These are phyloP conservation scores for Chalaropsis ovoidea DNA, from an alignment of 2,329 filamentous ascomycete genomes.

Conservation along the genomic window DNA sequence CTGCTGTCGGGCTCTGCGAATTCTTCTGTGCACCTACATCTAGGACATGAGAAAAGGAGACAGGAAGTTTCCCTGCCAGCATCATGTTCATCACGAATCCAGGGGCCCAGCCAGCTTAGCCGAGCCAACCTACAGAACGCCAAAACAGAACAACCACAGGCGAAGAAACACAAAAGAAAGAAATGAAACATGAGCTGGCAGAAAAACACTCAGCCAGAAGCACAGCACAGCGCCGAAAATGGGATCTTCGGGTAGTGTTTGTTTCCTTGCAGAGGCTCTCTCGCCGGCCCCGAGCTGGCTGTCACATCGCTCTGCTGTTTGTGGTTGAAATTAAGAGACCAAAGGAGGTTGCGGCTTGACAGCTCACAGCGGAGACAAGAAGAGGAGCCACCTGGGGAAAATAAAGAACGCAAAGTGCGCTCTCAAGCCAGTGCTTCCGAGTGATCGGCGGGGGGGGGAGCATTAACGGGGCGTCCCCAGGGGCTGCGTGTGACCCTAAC, in stretches of 20 bases:
- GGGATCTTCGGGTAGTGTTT: not conserved
- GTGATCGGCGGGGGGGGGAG: not conserved
- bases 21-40: no score
- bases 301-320: not conserved
- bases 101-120: not conserved
- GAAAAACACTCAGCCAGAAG: not conserved
- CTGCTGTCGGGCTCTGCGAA: no score
- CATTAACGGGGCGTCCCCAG: not conserved
- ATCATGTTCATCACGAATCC: not conserved
- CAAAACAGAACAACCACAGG: slow-evolving; percentile 10
- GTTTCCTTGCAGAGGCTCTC: not conserved
- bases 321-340: not conserved
- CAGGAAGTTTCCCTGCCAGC: not conserved
- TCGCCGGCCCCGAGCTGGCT: not conserved
- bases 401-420: not conserved
- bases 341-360: slow-evolving; percentile 7
- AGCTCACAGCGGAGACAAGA: not conserved
- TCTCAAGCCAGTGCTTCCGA: not conserved
- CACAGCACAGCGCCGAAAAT: not conserved
- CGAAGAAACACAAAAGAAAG: slow-evolving; percentile 6
- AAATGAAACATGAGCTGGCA: slow-evolving; percentile 13
- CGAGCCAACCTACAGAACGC: not conserved
- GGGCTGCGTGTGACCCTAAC: not conserved
- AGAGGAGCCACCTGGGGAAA: not conserved
- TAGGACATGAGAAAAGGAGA: not conserved